phyloP scores from a whole-genome alignment of 345 rosid species.

The Corymbia maculata region DNA sequence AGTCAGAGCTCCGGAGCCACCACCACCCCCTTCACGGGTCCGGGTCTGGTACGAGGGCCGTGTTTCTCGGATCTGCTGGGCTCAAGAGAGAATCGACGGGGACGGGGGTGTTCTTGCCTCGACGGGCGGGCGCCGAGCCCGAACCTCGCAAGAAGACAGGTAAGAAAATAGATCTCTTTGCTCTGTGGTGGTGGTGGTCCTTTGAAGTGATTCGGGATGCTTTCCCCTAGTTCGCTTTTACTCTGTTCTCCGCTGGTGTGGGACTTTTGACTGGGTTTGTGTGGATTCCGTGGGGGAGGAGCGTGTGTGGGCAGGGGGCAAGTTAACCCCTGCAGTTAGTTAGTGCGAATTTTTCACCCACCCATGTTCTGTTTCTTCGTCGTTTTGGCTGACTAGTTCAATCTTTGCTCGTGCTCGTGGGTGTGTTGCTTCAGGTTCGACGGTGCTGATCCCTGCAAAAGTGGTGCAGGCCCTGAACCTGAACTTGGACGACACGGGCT shows the following conservation, averaged over 20 bases:
- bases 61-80: slow-evolving; percentile 33
- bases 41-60: slow-evolving; percentile 37
- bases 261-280: not conserved
- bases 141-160: slow-evolving; percentile 55
- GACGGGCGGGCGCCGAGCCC: slow-evolving; percentile 16
- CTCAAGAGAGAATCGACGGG: slow-evolving; percentile 52
- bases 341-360: not conserved
- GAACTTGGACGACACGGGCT: slow-evolving; percentile 14
- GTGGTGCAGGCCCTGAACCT: slow-evolving; percentile 69
- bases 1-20: slow-evolving; percentile 1
- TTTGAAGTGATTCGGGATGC: not conserved
- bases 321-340: not conserved
- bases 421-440: slow-evolving; percentile 12
- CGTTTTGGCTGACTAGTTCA: not conserved
- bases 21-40: not conserved
- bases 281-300: not conserved
- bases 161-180: not conserved
- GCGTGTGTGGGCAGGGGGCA: not conserved
- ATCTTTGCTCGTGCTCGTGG: not conserved
- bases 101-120: slow-evolving; percentile 90
- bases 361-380: not conserved
- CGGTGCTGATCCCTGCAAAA: slow-evolving; percentile 70
- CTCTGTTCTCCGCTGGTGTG: not conserved
- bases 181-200: not conserved
- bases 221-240: not conserved